These are phyloP conservation scores for Cutaneotrichosporon dermatis DNA, from an alignment of 1,284 basidiomycete species.

Conservation along the genomic window DNA sequence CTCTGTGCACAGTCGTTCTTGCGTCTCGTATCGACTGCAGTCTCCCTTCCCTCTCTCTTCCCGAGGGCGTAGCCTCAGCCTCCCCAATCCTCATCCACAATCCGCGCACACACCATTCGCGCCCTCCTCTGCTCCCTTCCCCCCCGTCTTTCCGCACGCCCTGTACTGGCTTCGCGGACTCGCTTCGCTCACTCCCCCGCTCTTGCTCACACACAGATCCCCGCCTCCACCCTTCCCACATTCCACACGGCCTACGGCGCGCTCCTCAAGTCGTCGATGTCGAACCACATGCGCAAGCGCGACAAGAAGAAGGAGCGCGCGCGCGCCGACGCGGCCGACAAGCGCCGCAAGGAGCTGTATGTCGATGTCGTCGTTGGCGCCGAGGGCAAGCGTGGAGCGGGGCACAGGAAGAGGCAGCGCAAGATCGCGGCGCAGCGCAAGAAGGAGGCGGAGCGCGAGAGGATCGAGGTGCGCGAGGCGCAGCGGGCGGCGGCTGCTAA, in stretches of 20 bases:
- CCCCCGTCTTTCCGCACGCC: no score
- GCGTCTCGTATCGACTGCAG: no score
- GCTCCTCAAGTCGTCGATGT: conserved; percentile 72
- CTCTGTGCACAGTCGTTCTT: no score
- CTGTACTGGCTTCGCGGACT: no score
- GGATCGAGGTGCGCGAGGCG: conserved; percentile 32
- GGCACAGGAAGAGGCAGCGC: conserved; percentile 64
- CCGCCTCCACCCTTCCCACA: conserved; percentile 59
- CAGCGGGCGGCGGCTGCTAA: conserved; percentile 5
- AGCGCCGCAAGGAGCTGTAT: conserved; percentile 58
- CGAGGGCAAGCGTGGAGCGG: conserved; percentile 71
- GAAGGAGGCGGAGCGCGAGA: conserved; percentile 51
- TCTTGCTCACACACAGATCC: conserved; percentile 54
- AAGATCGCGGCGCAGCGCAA: conserved; percentile 63
- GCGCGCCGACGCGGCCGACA: conserved; percentile 62
- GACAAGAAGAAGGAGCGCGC: conserved; percentile 87
- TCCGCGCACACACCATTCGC: no score
- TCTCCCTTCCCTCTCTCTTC: no score
- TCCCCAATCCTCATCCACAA: no score
- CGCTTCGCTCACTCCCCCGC: no score
- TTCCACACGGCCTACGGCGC: conserved; percentile 71
- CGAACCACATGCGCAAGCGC: conserved; percentile 69
- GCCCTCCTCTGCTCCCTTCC: no score
- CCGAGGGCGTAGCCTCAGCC: no score
- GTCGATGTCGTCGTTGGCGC: conserved; percentile 58